These are phyloP conservation scores for Populus pruinosa DNA, from an alignment of 345 rosid genomes.

Conservation along the genomic window DNA sequence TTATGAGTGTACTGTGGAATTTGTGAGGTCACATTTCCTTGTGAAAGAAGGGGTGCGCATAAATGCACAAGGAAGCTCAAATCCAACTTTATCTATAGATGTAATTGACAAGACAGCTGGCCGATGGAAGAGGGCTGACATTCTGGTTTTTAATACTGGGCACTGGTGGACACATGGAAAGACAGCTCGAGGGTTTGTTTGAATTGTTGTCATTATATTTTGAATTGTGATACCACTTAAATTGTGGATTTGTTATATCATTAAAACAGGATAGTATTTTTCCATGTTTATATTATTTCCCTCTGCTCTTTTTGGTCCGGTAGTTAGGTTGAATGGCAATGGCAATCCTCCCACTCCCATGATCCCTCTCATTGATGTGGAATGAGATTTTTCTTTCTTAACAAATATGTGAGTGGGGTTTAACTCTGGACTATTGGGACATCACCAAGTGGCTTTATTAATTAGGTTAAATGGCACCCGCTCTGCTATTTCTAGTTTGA, in stretches of 20 bases:
- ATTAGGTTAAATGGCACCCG: neutral
- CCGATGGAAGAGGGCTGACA: constrained; percentile 77
- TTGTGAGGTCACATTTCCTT: constrained; percentile 94
- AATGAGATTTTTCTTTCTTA: neutral
- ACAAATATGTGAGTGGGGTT: neutral
- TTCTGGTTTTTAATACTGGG: constrained; percentile 86
- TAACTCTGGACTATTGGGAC: neutral
- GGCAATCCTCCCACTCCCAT: neutral
- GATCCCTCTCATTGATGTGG: neutral
- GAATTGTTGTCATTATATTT: neutral
- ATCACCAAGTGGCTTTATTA: neutral
- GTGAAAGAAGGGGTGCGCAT: constrained; percentile 80
- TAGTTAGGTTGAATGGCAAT: neutral
- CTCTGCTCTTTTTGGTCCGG: neutral
- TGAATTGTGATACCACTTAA: neutral
- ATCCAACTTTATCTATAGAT: constrained; percentile 80
- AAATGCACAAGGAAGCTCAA: constrained; percentile 67
- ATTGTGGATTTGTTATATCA: neutral
- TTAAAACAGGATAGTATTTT: neutral
- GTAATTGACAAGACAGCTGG: constrained; percentile 65
- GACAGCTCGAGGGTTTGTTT: constrained; percentile 79
- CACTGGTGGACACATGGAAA: constrained; percentile 99
- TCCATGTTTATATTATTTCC: neutral
- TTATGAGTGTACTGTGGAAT: constrained; percentile 74
- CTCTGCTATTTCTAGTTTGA: neutral